Conservation (phyloP, 176 grass and related monocot species). For the Triticum dicoccoides region DNA sequence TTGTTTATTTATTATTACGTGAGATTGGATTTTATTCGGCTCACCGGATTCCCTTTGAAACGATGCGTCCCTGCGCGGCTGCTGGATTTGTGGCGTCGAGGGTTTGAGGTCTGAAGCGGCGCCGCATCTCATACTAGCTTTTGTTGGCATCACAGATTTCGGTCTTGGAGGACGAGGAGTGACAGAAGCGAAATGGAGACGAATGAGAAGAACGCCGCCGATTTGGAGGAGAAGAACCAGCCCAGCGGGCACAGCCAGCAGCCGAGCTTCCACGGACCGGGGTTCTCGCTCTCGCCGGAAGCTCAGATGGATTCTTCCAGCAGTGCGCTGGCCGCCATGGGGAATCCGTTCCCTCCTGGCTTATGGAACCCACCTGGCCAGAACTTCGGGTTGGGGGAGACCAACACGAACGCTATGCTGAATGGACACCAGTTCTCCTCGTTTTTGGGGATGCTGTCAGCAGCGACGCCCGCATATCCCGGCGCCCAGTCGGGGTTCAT, state of each 20-base stretch:
- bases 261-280: conserved; percentile 22
- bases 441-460: conserved; percentile 6
- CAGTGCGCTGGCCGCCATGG: conserved; percentile 20
- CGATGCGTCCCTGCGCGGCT: background rate
- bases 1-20: background rate
- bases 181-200: conserved; percentile 37
- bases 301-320: background rate
- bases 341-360: conserved; percentile 32
- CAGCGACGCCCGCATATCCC: conserved; percentile 18
- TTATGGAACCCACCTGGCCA: conserved; percentile 36
- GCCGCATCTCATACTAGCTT: conserved; percentile 9
- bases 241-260: conserved; percentile 13
- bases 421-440: conserved; percentile 21
- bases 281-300: conserved; percentile 25
- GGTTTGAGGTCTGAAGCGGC: background rate
- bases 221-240: conserved; percentile 45
- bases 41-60: background rate
- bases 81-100: conserved; percentile 21
- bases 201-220: conserved; percentile 33
- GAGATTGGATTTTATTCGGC: background rate
- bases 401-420: background rate
- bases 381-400: conserved; percentile 24
- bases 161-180: background rate
- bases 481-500: conserved; percentile 44
- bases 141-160: background rate